Conservation (phyloP, 2,329 filamentous ascomycete species). For the Ceratocystis lukuohia region DNA sequence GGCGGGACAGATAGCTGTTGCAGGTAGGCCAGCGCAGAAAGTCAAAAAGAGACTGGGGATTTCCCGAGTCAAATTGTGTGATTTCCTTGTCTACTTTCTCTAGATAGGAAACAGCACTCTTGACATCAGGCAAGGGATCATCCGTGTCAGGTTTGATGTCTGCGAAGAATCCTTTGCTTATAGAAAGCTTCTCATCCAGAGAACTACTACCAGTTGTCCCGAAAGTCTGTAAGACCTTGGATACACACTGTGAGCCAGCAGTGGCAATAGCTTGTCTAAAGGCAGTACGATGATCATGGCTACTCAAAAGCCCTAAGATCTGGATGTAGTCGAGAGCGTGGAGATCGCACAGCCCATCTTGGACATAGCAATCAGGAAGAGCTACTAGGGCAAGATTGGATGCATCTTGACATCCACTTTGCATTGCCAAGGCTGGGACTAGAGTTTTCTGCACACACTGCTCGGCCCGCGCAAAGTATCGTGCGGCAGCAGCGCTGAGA, state of each 20-base stretch:
- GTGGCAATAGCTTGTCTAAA: constrained; percentile 10
- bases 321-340: constrained; percentile 9
- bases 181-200: not conserved
- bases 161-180: constrained; percentile 7
- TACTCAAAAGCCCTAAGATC: constrained; percentile 12
- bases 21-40: constrained; percentile 17
- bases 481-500: not conserved
- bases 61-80: not conserved
- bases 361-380: constrained; percentile 10
- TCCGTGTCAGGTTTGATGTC: not conserved
- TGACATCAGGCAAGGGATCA: not conserved
- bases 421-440: constrained; percentile 3
- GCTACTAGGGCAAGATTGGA: constrained; percentile 6
- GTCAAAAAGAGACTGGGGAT: constrained; percentile 1
- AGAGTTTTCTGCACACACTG: constrained; percentile 12
- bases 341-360: constrained; percentile 13
- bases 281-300: constrained; percentile 14
- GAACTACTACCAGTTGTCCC: not conserved
- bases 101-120: not conserved
- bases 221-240: constrained; percentile 7
- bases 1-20: constrained; percentile 11
- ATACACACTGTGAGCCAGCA: not conserved
- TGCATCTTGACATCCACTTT: constrained; percentile 5
- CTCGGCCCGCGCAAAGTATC: constrained; percentile 12
- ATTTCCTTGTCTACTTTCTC: not conserved